Conservation (phyloP, 2,329 filamentous ascomycete genomes). For the Aureobasidium sp. region DNA sequence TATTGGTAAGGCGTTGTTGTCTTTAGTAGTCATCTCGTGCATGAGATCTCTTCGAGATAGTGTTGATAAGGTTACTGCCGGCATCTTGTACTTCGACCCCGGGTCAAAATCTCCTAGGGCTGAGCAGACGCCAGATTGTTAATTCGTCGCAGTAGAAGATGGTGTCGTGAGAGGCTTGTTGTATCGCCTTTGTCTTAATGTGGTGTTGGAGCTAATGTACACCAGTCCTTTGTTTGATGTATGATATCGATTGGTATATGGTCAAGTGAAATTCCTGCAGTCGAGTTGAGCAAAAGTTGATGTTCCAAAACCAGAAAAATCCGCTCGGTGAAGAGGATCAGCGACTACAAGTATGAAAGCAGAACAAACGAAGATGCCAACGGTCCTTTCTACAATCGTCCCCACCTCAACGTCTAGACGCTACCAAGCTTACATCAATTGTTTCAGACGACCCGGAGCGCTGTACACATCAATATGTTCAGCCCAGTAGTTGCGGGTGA, state of each 20-base stretch:
- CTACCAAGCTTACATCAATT: conserved; percentile 6
- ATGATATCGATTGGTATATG: no score
- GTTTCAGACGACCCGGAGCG: conserved; percentile 3
- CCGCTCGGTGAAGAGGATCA: neutral
- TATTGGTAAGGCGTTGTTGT: conserved; percentile 17
- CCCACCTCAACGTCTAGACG: neutral
- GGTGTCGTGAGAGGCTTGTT: no score
- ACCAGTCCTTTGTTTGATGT: no score
- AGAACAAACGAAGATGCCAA: conserved; percentile 2
- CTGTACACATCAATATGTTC: no score
- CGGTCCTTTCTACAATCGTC: conserved; percentile 3
- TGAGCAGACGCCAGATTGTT: neutral
- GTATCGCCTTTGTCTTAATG: no score
- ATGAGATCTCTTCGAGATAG: neutral
- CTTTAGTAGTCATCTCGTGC: conserved; percentile 3
- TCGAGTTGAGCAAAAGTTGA: neutral
- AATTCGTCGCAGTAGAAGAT: no score
- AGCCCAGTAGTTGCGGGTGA: no score
- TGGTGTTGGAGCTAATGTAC: no score
- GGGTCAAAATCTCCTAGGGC: neutral
- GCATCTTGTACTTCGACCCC: conserved; percentile 3
- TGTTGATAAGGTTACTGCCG: neutral
- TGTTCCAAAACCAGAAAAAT: neutral
- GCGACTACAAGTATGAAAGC: conserved; percentile 7
- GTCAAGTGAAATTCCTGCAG: neutral